phyloP scores from a whole-genome alignment of 2,329 filamentous ascomycete genomes.

The Polychaeton citri region DNA sequence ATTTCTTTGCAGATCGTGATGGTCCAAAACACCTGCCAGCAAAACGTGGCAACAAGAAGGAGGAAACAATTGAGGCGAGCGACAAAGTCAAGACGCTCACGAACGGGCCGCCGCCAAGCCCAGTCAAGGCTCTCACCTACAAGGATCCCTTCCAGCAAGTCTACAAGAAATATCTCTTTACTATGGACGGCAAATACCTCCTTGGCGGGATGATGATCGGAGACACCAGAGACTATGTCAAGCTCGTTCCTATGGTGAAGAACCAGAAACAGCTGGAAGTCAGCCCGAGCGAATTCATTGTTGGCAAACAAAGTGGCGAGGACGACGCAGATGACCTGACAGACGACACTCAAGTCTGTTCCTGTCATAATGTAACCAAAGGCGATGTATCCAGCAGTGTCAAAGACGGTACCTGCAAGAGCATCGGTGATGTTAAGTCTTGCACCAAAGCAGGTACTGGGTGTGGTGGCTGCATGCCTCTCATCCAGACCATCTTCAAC shows the following conservation, averaged over 20 bases:
- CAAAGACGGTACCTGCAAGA: slow-evolving; percentile 69
- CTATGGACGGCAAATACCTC: slow-evolving; percentile 75
- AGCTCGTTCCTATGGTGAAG: slow-evolving; percentile 77
- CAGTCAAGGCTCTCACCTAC: slow-evolving; percentile 75
- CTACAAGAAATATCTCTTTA: slow-evolving; percentile 92
- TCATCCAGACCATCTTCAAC: slow-evolving; percentile 84
- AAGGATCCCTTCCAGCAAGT: slow-evolving; percentile 77
- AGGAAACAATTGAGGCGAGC: slow-evolving; percentile 23
- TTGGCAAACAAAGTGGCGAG: slow-evolving; percentile 60
- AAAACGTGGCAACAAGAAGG: slow-evolving; percentile 35
- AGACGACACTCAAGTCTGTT: slow-evolving; percentile 81
- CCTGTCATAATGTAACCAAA: slow-evolving; percentile 85
- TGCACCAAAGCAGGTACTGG: slow-evolving; percentile 88
- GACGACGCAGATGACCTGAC: slow-evolving; percentile 68
- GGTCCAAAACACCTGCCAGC: slow-evolving; percentile 63
- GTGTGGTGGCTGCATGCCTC: slow-evolving; percentile 79
- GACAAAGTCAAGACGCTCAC: slow-evolving; percentile 40
- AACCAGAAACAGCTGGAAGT: slow-evolving; percentile 66
- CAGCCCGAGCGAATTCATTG: slow-evolving; percentile 68
- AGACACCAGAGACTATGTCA: slow-evolving; percentile 81
- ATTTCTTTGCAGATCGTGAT: slow-evolving; percentile 83
- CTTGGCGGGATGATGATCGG: slow-evolving; percentile 97
- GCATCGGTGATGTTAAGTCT: slow-evolving; percentile 68
- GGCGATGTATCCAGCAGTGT: slow-evolving; percentile 60
- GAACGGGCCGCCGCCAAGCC: slow-evolving; percentile 41